These are phyloP conservation scores for Centaurea solstitialis DNA, from an alignment of 129 eudicot species.

Conservation along the genomic window DNA sequence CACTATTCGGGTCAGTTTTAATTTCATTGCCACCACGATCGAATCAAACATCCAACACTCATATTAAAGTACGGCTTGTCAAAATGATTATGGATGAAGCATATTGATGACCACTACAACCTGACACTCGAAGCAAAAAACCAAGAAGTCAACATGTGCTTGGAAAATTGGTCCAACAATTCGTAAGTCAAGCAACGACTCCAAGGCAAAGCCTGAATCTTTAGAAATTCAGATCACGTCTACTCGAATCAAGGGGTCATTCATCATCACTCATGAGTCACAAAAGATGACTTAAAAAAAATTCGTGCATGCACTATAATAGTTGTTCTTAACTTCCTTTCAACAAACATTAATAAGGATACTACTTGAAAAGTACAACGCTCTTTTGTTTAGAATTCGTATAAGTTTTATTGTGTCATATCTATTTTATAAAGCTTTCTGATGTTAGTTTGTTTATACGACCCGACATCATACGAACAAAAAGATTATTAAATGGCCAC, in stretches of 20 bases:
- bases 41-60: not conserved
- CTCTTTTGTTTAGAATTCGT: not conserved
- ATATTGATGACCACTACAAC: not conserved
- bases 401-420: not conserved
- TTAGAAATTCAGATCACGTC: not conserved
- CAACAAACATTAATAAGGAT: not conserved
- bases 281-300: not conserved
- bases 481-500: not conserved
- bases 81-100: not conserved
- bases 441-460: not conserved
- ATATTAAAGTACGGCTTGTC: not conserved
- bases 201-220: not conserved
- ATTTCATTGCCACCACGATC: not conserved
- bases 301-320: not conserved
- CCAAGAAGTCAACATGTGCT: not conserved
- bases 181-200: not conserved
- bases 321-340: not conserved
- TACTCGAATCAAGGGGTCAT: not conserved
- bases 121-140: not conserved
- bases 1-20: not conserved
- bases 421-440: not conserved
- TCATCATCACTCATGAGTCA: not conserved
- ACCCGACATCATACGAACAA: not conserved
- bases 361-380: not conserved
- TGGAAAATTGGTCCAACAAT: not conserved